These are phyloP conservation scores for Naganishia sp. DNA, from an alignment of 1,284 basidiomycete species.

Conservation along the genomic window DNA sequence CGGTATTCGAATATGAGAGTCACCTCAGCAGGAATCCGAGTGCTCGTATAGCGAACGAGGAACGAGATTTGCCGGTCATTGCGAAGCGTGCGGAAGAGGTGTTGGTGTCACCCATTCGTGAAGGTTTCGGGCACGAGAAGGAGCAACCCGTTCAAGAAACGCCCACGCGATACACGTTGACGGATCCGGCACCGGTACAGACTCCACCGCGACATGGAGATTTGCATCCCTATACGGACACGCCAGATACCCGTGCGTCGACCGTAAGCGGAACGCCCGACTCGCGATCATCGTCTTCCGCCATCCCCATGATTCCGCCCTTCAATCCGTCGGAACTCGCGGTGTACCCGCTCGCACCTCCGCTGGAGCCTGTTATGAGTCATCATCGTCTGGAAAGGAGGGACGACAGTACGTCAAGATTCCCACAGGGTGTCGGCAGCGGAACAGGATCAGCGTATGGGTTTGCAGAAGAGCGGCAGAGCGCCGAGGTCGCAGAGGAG, in stretches of 20 bases:
- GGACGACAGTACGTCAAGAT: constrained; percentile 16
- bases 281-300: constrained; percentile 2
- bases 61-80: not conserved
- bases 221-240: not conserved
- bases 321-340: not conserved
- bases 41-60: not conserved
- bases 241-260: not conserved
- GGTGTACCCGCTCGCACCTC: not conserved
- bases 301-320: constrained; percentile 15
- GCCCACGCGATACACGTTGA: constrained; percentile 8
- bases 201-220: not conserved
- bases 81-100: constrained; percentile 1
- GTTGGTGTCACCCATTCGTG: constrained; percentile 1
- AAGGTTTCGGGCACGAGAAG: not conserved
- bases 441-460: constrained; percentile 14
- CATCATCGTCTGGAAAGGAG: not conserved
- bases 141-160: not conserved
- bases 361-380: not conserved
- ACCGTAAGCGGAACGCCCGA: not conserved
- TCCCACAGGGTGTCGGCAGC: constrained; percentile 16
- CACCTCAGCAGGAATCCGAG: constrained; percentile 24
- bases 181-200: not conserved
- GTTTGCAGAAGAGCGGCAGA: not conserved
- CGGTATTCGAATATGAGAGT: constrained; percentile 15
- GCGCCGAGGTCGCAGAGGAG: not conserved